phyloP scores from a whole-genome alignment of 192 early-diverging fungal genomes.

The Rhizoclosmatium globosum region DNA sequence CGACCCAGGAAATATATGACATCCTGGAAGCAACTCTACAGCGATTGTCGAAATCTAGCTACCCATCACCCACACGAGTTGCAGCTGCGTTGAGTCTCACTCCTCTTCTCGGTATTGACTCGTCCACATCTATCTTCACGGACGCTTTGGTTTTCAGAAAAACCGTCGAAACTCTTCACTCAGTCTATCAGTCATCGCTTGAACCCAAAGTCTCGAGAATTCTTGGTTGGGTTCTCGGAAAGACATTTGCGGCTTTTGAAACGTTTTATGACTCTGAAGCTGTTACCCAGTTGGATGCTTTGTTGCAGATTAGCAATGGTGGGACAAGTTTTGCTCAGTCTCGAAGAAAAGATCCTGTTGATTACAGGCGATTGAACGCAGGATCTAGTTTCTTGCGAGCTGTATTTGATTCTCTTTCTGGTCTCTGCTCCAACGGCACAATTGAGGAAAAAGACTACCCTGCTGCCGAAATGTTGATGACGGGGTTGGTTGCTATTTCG shows the following conservation, averaged over 20 bases:
- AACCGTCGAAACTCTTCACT: too few relatives aligned
- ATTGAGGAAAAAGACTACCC: not conserved
- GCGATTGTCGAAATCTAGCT: too few relatives aligned
- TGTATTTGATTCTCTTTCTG: constrained; percentile 5
- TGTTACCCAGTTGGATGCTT: not conserved
- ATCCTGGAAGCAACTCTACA: too few relatives aligned
- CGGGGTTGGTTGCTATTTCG: not conserved
- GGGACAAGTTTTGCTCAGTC: not conserved
- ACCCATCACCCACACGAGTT: too few relatives aligned
- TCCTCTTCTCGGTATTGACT: too few relatives aligned
- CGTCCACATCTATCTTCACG: too few relatives aligned
- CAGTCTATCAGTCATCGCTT: not conserved
- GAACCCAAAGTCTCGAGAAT: constrained; percentile 21
- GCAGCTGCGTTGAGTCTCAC: too few relatives aligned
- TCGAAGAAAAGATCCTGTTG: constrained; percentile 21
- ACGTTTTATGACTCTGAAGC: not conserved
- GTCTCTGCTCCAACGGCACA: not conserved
- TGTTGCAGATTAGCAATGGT: not conserved
- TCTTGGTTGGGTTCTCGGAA: constrained; percentile 30
- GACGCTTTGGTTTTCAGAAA: too few relatives aligned
- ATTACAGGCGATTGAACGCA: constrained; percentile 21
- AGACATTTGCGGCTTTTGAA: constrained; percentile 1
- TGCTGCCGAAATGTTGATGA: not conserved
- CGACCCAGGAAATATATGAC: too few relatives aligned
- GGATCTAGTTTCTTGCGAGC: constrained; percentile 30